Evolutionary conservation across 208 protist species (phyloP).

Genomic region (Wallacemonas sp.): DNA sequence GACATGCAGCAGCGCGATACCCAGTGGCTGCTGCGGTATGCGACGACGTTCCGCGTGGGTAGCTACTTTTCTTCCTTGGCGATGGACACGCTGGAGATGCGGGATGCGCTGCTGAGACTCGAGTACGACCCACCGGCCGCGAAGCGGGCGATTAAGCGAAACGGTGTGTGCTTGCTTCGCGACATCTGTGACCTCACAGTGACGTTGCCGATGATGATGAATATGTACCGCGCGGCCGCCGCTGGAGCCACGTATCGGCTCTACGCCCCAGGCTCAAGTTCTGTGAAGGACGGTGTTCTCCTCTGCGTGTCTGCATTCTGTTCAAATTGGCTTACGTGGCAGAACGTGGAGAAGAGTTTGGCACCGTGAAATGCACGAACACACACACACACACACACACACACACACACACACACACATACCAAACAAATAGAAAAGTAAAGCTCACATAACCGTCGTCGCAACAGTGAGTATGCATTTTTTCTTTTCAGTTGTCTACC

Average conservation of each 20-base stretch:
- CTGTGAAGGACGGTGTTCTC: constrained; percentile 19
- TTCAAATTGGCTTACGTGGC: constrained; percentile 36
- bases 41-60: constrained; percentile 7
- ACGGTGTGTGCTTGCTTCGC: constrained; percentile 23
- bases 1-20: not conserved
- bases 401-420: constrained; percentile 3
- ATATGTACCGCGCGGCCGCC: not conserved
- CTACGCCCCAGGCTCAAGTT: not conserved
- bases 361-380: not conserved
- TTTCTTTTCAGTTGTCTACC: too few species aligned
- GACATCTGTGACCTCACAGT: constrained; percentile 41
- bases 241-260: not conserved
- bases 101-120: constrained; percentile 27
- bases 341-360: constrained; percentile 16
- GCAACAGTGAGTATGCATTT: too few species aligned
- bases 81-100: constrained; percentile 45
- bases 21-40: constrained; percentile 2
- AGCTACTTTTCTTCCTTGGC: constrained; percentile 36
- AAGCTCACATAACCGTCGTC: too few species aligned
- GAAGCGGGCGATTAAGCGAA: constrained; percentile 20
- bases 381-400: not conserved
- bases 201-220: constrained; percentile 20
- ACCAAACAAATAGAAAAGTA: not conserved
- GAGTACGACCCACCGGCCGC: constrained; percentile 46
- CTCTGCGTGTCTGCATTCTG: constrained; percentile 43